Percentiles rank a stretch among this genome's conserved stretches.
Evolutionary conservation across 768 basidiomycete species (phyloP).

Genomic region (Goffeauzyma gilvescens): DNA sequence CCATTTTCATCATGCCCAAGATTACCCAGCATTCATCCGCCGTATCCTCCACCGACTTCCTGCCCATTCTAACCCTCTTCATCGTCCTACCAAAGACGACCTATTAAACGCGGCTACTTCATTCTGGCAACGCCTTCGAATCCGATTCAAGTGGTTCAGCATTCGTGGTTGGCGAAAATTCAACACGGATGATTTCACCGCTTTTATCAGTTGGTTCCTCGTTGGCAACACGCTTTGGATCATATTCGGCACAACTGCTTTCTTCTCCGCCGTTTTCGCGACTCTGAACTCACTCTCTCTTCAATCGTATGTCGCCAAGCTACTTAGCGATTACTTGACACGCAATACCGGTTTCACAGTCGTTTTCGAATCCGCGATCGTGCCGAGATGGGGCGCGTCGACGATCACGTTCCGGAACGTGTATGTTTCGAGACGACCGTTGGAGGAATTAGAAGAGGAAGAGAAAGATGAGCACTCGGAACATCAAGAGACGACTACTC

Average conservation of each 20-base stretch:
- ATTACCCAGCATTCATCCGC: too few relatives aligned
- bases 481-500: too few relatives aligned
- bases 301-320: conserved; percentile 62
- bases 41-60: conserved; percentile 3
- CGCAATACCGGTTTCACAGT: conserved; percentile 81
- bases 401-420: conserved; percentile 93
- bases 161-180: conserved; percentile 86
- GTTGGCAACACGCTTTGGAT: conserved; percentile 53
- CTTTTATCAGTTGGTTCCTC: conserved; percentile 86
- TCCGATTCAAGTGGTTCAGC: conserved; percentile 95
- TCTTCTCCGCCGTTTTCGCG: conserved; percentile 81
- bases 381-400: conserved; percentile 92
- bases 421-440: conserved; percentile 66
- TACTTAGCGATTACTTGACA: conserved; percentile 81
- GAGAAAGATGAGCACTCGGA: conserved; percentile 34
- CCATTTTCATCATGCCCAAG: too few relatives aligned
- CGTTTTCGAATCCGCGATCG: conserved; percentile 68
- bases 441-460: conserved; percentile 39
- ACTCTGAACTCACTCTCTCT: conserved; percentile 56
- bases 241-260: conserved; percentile 49
- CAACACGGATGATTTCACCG: conserved; percentile 90
- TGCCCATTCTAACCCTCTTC: conserved; percentile 17
- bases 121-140: conserved; percentile 74
- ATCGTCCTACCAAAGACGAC: conserved; percentile 62
- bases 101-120: conserved; percentile 65